These are phyloP conservation scores for Phytophthora idaei DNA, from an alignment of 352 stramenopile genomes.

Conservation along the genomic window DNA sequence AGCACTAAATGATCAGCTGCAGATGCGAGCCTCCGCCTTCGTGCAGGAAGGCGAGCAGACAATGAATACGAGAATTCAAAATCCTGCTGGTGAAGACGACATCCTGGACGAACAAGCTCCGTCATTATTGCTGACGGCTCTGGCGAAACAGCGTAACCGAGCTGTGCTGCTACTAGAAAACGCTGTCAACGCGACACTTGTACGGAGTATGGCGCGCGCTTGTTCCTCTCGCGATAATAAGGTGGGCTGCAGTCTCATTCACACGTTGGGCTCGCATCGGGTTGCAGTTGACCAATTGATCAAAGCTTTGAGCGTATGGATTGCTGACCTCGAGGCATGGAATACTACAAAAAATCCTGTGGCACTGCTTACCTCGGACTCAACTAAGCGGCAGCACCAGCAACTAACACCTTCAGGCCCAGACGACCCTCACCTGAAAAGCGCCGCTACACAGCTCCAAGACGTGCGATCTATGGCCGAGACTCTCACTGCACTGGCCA, in stretches of 20 bases:
- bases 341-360: constrained; percentile 22
- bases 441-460: constrained; percentile 33
- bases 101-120: constrained; percentile 29
- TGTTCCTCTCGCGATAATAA: constrained; percentile 6
- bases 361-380: constrained; percentile 4
- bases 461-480: constrained; percentile 53
- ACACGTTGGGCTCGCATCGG: constrained; percentile 8
- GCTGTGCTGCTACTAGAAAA: constrained; percentile 47
- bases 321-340: constrained; percentile 24
- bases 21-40: constrained; percentile 7
- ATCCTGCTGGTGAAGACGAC: constrained; percentile 1
- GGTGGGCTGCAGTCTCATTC: constrained; percentile 13
- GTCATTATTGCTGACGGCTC: constrained; percentile 61
- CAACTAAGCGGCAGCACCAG: constrained; percentile 4
- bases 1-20: constrained; percentile 53
- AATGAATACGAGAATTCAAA: background rate
- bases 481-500: constrained; percentile 54
- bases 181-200: constrained; percentile 29
- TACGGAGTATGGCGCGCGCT: constrained; percentile 19
- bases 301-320: constrained; percentile 25
- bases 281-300: constrained; percentile 18
- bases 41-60: background rate
- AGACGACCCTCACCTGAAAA: constrained; percentile 13
- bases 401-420: constrained; percentile 1
- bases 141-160: constrained; percentile 54